phyloP scores from a whole-genome alignment of 1,284 basidiomycete species.

The Rhodotorula sp. region DNA sequence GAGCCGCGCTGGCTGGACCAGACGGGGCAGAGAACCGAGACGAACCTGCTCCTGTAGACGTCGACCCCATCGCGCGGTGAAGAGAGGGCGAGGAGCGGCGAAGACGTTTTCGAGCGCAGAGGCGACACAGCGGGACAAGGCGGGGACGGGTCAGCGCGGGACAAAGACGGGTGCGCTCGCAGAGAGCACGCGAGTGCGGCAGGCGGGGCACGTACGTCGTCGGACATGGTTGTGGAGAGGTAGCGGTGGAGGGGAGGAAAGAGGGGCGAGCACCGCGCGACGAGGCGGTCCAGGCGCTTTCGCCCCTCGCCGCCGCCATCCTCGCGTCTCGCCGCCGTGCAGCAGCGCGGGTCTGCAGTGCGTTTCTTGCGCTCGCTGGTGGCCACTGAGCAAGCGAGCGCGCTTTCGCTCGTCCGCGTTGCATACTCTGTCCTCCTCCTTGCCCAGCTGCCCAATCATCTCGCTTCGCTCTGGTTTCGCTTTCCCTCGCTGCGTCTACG shows the following conservation, averaged over 20 bases:
- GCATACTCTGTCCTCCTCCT: too few relatives aligned
- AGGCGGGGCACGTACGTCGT: not conserved
- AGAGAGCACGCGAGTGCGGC: not conserved
- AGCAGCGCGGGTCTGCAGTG: too few relatives aligned
- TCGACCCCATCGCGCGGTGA: not conserved
- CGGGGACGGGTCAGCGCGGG: not conserved
- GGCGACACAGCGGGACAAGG: not conserved
- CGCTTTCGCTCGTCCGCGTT: too few relatives aligned
- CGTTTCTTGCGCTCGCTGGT: too few relatives aligned
- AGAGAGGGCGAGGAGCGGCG: not conserved
- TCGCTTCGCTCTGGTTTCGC: too few relatives aligned
- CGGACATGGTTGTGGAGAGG: constrained; percentile 2
- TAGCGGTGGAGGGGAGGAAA: not conserved
- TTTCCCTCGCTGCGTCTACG: too few relatives aligned
- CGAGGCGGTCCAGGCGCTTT: not conserved
- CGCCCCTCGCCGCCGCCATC: too few relatives aligned
- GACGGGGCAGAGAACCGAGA: too few relatives aligned
- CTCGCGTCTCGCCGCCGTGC: too few relatives aligned
- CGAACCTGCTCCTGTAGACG: constrained; percentile 7
- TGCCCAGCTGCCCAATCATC: too few relatives aligned
- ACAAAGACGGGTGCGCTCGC: not conserved
- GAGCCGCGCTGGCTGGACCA: not conserved
- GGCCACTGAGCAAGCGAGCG: too few relatives aligned
- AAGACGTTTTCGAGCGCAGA: not conserved
- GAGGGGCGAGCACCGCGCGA: not conserved